Evolutionary conservation across 1,139 yeast species (phyloP).

Genomic region (Yamadazyma trypodendri): DNA sequence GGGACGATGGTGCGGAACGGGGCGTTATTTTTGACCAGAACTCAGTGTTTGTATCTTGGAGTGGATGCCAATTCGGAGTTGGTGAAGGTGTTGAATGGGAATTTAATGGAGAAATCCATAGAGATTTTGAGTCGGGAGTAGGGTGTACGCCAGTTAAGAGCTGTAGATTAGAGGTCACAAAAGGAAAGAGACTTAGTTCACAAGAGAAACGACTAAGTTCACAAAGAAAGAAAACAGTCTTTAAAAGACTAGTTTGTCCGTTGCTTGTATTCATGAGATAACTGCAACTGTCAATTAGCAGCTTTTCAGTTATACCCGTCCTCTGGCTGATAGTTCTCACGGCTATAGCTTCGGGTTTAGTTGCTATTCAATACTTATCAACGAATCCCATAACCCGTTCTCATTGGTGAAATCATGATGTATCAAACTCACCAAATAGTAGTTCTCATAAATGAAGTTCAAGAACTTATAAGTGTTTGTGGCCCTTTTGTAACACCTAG

Average conservation of each 20-base stretch:
- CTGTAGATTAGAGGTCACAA: no score
- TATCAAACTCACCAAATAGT: conserved; percentile 76
- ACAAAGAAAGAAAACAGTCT: no score
- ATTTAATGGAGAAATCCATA: conserved; percentile 36
- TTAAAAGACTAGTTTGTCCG: no score
- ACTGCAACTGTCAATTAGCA: no score
- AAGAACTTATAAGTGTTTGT: conserved; percentile 60
- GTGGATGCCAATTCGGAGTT: conserved; percentile 21
- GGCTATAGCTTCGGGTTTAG: conserved; percentile 8
- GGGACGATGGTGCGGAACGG: conserved; percentile 38
- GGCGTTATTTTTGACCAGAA: conserved; percentile 28
- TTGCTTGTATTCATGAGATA: no score
- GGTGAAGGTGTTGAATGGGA: conserved; percentile 22
- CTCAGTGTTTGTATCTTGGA: conserved; percentile 36
- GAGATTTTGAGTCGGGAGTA: no score
- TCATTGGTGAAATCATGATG: conserved; percentile 82
- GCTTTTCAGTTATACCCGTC: no score
- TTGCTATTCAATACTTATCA: conserved; percentile 35
- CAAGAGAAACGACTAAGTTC: no score
- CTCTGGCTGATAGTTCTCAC: no score
- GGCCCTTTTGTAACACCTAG: conserved; percentile 64
- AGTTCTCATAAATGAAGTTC: conserved; percentile 57
- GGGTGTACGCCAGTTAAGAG: no score
- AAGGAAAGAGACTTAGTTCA: no score
- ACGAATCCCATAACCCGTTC: conserved; percentile 72